These are phyloP conservation scores for Vanrija sp. DNA, from an alignment of 1,284 basidiomycete genomes.

Conservation along the genomic window DNA sequence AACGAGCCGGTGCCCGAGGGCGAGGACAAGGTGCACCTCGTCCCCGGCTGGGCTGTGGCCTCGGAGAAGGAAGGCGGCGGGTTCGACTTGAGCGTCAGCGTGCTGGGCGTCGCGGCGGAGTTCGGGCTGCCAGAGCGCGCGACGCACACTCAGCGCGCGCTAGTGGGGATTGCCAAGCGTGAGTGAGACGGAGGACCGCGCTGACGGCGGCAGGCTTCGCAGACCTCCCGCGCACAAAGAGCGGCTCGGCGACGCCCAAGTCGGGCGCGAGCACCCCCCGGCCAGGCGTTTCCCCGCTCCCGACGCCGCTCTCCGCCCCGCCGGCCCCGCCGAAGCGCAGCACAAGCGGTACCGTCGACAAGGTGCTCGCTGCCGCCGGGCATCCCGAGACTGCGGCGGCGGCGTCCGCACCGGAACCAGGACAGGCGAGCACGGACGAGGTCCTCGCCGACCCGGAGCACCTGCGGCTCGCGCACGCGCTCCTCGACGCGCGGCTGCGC, in stretches of 20 bases:
- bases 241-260: background rate
- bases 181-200: background rate
- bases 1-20: background rate
- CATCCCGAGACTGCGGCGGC: background rate
- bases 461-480: slow-evolving; percentile 58
- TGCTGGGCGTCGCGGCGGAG: slow-evolving; percentile 51
- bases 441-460: slow-evolving; percentile 37
- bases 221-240: slow-evolving; percentile 8
- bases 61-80: slow-evolving; percentile 12
- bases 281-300: background rate
- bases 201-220: slow-evolving; percentile 7
- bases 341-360: background rate
- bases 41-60: slow-evolving; percentile 42
- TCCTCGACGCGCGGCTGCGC: slow-evolving; percentile 66
- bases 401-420: no score
- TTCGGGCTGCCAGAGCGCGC: slow-evolving; percentile 59
- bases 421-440: background rate
- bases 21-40: slow-evolving; percentile 27
- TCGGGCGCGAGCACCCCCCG: background rate
- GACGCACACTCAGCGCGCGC: slow-evolving; percentile 68
- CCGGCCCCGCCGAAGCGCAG: background rate
- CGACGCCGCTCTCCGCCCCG: background rate
- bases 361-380: background rate
- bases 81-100: slow-evolving; percentile 11
- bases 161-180: slow-evolving; percentile 74